phyloP scores from a whole-genome alignment of 164 flowering plant species.

The Platanus orientalis region DNA sequence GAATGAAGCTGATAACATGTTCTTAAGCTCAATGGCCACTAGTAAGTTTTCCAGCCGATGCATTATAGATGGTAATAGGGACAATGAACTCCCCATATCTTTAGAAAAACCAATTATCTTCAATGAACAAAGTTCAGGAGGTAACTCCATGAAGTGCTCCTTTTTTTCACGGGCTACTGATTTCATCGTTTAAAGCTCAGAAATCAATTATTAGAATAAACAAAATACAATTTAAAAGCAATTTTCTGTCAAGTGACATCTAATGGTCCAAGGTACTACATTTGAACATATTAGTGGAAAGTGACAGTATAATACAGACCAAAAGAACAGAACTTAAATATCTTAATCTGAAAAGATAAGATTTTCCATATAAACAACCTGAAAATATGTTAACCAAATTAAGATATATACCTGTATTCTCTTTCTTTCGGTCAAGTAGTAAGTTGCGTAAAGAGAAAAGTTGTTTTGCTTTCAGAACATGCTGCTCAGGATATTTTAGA shows the following conservation, averaged over 20 bases:
- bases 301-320: too few relatives aligned
- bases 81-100: constrained; percentile 89
- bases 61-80: constrained; percentile 89
- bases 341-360: not conserved
- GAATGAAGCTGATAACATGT: constrained; percentile 54
- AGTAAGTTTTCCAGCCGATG: constrained; percentile 86
- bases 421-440: constrained; percentile 47
- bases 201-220: not conserved
- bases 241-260: too few relatives aligned
- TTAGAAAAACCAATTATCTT: constrained; percentile 86
- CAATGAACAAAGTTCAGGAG: constrained; percentile 85
- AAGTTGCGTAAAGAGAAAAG: constrained; percentile 55
- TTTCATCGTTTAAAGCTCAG: constrained; percentile 6
- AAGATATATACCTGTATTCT: constrained; percentile 40
- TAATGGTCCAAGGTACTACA: too few relatives aligned
- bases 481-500: constrained; percentile 67
- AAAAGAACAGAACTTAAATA: too few relatives aligned
- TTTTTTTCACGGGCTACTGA: constrained; percentile 56
- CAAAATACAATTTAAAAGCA: not conserved
- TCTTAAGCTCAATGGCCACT: constrained; percentile 86
- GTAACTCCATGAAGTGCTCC: constrained; percentile 77
- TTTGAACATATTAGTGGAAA: too few relatives aligned
- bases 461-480: constrained; percentile 66
- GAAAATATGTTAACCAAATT: not conserved
- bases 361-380: not conserved